Conservation (phyloP, 805 yeast genomes). For the Phaffomyces antillensis region DNA sequence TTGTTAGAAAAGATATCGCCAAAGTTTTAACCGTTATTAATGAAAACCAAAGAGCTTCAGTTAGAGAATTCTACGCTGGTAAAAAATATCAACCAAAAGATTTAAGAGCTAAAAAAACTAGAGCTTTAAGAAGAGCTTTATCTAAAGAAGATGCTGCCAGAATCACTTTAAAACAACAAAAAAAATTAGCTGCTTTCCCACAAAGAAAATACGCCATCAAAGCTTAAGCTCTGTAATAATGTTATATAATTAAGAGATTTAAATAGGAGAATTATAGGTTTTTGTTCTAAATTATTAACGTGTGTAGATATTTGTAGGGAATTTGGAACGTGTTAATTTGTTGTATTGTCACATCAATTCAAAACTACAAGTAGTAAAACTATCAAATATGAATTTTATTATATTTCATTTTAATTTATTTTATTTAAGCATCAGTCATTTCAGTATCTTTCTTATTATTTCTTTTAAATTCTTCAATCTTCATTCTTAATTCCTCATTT, state of each 20-base stretch:
- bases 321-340: background rate
- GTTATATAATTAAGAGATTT: conserved; percentile 5
- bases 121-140: conserved; percentile 97
- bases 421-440: conserved; percentile 13
- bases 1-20: conserved; percentile 98
- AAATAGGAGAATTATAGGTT: conserved; percentile 23
- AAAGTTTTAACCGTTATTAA: conserved; percentile 95
- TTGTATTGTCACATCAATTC: too few relatives aligned
- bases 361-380: background rate
- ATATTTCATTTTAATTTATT: too few relatives aligned
- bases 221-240: conserved; percentile 53
- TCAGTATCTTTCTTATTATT: conserved; percentile 9
- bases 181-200: conserved; percentile 94
- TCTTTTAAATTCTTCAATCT: conserved; percentile 43
- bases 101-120: conserved; percentile 98
- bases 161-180: conserved; percentile 83
- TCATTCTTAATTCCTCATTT: conserved; percentile 56
- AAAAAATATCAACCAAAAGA: conserved; percentile 97
- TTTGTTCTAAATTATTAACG: background rate
- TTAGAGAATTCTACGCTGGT: conserved; percentile 90
- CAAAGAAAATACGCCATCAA: conserved; percentile 97
- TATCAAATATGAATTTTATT: too few relatives aligned
- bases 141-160: conserved; percentile 78
- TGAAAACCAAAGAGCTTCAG: conserved; percentile 93
- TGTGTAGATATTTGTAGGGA: too few relatives aligned